Percentiles rank a stretch among this genome's conserved stretches.
Conservation (phyloP, 306 rosid genomes). For the Comarum palustre region DNA sequence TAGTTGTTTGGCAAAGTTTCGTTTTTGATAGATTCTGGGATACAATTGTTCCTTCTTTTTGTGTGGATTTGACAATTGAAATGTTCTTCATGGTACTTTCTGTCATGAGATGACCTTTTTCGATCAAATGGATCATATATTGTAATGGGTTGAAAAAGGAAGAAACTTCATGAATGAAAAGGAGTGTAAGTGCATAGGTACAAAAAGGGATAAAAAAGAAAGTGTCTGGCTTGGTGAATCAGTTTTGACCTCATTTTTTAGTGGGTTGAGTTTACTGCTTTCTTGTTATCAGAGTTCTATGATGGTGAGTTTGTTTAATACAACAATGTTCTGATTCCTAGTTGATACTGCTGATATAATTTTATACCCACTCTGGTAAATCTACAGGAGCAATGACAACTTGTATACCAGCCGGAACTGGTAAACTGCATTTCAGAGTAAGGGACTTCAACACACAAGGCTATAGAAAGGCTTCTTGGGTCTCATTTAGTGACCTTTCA, state of each 20-base stretch:
- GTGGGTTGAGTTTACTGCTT: background rate
- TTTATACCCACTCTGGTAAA: slow-evolving; percentile 19
- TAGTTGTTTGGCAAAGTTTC: background rate
- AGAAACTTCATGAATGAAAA: background rate
- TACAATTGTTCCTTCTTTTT: background rate
- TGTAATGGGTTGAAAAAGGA: background rate
- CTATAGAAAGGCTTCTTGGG: slow-evolving; percentile 40
- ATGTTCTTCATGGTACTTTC: background rate
- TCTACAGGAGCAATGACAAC: slow-evolving; percentile 54
- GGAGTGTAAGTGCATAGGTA: background rate
- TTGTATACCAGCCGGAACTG: slow-evolving; percentile 54
- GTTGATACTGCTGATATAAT: slow-evolving; percentile 20
- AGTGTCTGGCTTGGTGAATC: slow-evolving; percentile 12
- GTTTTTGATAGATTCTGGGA: background rate
- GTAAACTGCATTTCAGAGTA: slow-evolving; percentile 39
- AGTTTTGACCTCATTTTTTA: background rate
- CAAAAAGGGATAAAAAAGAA: background rate
- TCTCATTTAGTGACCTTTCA: slow-evolving; percentile 44
- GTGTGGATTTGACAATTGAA: background rate
- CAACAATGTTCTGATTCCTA: background rate
- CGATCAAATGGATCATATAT: background rate
- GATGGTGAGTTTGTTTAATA: background rate
- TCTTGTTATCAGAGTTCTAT: background rate
- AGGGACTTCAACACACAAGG: slow-evolving; percentile 38
- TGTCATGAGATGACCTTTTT: background rate